Evolutionary conservation across 768 basidiomycete species (phyloP), one percentile per base, ranked within the genome.

Genomic region (Boletellus ananiceps): DNA sequence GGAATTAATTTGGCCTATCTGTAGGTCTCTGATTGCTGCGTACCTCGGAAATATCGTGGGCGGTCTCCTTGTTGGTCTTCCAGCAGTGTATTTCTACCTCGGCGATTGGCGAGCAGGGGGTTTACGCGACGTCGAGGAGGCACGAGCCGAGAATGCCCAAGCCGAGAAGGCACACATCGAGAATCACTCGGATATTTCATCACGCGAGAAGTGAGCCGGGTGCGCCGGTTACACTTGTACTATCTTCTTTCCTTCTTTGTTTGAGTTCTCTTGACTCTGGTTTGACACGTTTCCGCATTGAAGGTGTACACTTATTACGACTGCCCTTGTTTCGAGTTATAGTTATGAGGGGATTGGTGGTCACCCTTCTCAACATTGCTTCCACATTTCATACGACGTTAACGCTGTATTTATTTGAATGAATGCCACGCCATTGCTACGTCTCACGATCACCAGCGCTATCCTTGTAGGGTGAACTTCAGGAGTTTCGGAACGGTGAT

Each of bases 1-100:
- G 48, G 19, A 23, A 18, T 34, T 25, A 25, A 25, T 25, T 25
- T 4, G 4, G 18, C 51, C 18, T 18, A 21, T 37, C 33, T 19
- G n/a, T 48, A 76, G 75, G 59, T 87, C 86, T 3, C 61, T 87
- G 29, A 79, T 87, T 57, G 82, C 86, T 1, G 58, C 84, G 2
- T 79, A 75, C 58, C 51, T 86, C 39, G 86, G 86, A 11, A 88
- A 88, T 62, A 74, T 82, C 29, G 69, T 87, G 29, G 86, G 86
- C 1, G 86, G 73, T 8, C 68, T 82, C 27, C 65, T 83, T 37
- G 82, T 88, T 23, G 86, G 72, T 29, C 60, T 86, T 4, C 86
- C 86, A 3, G 82, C 76, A 1, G 68, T 73, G 5, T 85, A 84
- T 60, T 81, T 84, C 68, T 82, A 83, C 57, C 75, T 86, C 5